Base-by-base conservation (phyloP, 257 asterid genomes). In the Pogostemon cablin region DNA sequence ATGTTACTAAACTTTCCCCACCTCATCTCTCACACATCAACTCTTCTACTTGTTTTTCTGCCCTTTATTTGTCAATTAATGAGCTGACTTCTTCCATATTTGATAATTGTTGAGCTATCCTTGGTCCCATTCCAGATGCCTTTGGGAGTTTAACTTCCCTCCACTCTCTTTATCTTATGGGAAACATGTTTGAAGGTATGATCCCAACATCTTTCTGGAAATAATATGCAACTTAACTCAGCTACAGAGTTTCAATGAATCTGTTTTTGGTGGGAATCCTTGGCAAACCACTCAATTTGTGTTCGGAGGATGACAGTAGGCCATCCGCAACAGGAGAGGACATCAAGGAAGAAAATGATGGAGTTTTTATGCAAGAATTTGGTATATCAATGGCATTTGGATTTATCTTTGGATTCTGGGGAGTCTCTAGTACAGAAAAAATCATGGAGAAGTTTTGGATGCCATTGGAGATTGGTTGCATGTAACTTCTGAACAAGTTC, bases 361-460 rank as follows among this genome's bases (percentile, higher is more conserved):
- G 69, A 49, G 35, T 60, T 38, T 12, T 34, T 9, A 10, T 67
- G 58, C 49, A 56, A 9, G 81, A 63, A 12, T 42, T 76, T 0
- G 64, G 39, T 39, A 10, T 81, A 9, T 62, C 79, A 10, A 54
- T 72, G 37, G 65, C n/a, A 1, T 20, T 64, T 9, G 86, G 88
- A 0, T 79, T 57, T 40, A 37, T 76, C 37, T 3, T 75, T 53
- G 81, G 82, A 40, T 82, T 82, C 34, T 79, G 80, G 82, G 84
- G 78, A 66, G 8, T 70, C 73, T 67, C 47, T 77, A 65, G 7
- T 44, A 6, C 9, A 79, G 1, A 79, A 58, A 6, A 64, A 38
- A 17, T 65, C 83, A 0, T 68, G 82, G 83, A 68, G 81, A 64
- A 32, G 12, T 66, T 11, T 57, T 50, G 11, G 53, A 49, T 20